These are phyloP conservation scores for Diddensiella caesifluorescens DNA, from an alignment of 805 yeast genomes.

Conservation along the genomic window DNA sequence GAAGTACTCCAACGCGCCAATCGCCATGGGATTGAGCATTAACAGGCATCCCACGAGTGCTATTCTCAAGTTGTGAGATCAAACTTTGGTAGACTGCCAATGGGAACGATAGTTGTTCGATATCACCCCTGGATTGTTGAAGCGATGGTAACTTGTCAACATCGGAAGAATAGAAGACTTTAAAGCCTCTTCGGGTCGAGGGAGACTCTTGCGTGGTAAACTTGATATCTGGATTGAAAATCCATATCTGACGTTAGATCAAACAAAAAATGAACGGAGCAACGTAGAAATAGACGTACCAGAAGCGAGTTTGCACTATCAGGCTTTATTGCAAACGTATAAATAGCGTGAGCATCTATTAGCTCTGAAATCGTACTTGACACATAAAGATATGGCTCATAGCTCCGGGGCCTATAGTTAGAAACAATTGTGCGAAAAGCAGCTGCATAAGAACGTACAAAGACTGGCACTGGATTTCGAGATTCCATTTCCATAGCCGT, in stretches of 20 bases:
- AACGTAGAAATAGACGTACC: background rate
- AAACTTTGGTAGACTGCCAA: conserved; percentile 32
- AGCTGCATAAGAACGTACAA: conserved; percentile 2
- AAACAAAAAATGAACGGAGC: background rate
- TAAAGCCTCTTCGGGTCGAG: conserved; percentile 33
- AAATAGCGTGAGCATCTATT: conserved; percentile 32
- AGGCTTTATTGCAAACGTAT: conserved; percentile 22
- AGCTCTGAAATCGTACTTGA: conserved; percentile 24
- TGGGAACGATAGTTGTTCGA: conserved; percentile 38
- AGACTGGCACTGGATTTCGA: conserved; percentile 31
- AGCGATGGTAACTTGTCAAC: conserved; percentile 27
- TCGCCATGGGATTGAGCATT: conserved; percentile 20
- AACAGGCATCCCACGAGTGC: conserved; percentile 36
- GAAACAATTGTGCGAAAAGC: background rate
- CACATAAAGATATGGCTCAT: conserved; percentile 15
- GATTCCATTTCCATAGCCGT: conserved; percentile 54
- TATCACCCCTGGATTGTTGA: conserved; percentile 34
- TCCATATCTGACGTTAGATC: conserved; percentile 38
- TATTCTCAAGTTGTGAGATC: conserved; percentile 23
- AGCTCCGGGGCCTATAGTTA: background rate
- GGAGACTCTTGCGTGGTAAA: conserved; percentile 25
- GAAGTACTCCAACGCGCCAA: conserved; percentile 32
- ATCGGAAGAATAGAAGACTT: conserved; percentile 41
- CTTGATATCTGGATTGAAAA: conserved; percentile 42
- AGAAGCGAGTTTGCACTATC: conserved; percentile 3